A percentile compares a stretch with the other conserved stretches of the same genome.
These are phyloP conservation scores for Ascochyta clinopodiicola DNA, from an alignment of 2,329 filamentous ascomycete genomes.

Conservation along the genomic window DNA sequence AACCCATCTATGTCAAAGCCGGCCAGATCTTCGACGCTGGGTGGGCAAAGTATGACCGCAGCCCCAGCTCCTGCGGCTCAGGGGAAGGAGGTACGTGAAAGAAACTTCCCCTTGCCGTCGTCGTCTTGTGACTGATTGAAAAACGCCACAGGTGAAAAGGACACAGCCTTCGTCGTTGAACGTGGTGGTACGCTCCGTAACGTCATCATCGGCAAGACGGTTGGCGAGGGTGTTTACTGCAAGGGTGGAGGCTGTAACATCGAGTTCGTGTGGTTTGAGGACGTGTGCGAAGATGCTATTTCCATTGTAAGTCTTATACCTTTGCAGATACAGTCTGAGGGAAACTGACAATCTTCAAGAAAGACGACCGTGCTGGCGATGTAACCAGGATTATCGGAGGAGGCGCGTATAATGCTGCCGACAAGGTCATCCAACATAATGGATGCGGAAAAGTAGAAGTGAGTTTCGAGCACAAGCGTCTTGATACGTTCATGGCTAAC, in stretches of 20 bases:
- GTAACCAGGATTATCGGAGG: constrained; percentile 3
- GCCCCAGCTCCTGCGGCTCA: constrained; percentile 3
- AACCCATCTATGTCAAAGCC: constrained; percentile 4
- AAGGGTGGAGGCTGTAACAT: constrained; percentile 8
- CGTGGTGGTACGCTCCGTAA: constrained; percentile 1
- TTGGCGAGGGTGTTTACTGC: constrained; percentile 5
- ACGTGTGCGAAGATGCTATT: constrained; percentile 2
- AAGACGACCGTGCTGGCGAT: constrained; percentile 4
- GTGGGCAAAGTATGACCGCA: constrained; percentile 8
- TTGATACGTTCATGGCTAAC: background rate
- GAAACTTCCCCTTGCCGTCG: background rate
- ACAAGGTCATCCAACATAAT: constrained; percentile 6
- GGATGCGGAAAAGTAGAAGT: constrained; percentile 4
- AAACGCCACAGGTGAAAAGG: background rate
- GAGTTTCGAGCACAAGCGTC: background rate
- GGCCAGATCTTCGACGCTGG: constrained; percentile 2
- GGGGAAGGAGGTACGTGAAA: constrained; percentile 1
- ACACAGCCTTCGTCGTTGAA: constrained; percentile 3
- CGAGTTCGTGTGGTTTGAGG: constrained; percentile 8
- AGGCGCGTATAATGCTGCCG: constrained; percentile 2
- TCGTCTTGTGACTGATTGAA: background rate
- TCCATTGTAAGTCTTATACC: background rate
- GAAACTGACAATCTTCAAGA: background rate
- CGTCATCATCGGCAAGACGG: constrained; percentile 3
- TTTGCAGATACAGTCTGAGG: background rate